Evolutionary conservation across 208 protist genomes (phyloP).

Genomic region (Acanthamoeba healyi): DNA sequence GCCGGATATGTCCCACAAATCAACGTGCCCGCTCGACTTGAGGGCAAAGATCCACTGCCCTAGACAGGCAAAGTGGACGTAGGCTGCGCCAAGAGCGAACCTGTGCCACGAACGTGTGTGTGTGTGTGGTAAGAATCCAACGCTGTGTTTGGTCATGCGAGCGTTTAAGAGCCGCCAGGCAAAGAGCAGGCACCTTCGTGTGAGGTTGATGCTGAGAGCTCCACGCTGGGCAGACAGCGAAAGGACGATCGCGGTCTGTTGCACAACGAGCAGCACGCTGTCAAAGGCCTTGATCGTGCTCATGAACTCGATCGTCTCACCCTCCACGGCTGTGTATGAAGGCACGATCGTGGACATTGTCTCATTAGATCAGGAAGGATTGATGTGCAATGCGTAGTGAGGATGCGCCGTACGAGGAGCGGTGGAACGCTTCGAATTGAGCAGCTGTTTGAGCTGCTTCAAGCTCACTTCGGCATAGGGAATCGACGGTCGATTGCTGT

Average conservation of each 20-base stretch:
- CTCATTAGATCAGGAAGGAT: neutral
- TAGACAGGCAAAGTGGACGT: neutral
- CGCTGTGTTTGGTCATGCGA: too few species aligned
- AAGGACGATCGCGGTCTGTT: neutral
- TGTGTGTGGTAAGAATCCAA: too few species aligned
- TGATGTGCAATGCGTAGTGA: neutral
- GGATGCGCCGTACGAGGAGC: neutral
- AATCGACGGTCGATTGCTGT: neutral
- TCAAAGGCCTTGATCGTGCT: neutral
- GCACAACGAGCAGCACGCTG: neutral
- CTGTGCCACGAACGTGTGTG: too few species aligned
- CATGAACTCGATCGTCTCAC: neutral
- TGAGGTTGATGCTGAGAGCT: neutral
- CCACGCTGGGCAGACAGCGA: neutral
- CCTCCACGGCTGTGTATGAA: neutral
- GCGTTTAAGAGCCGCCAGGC: too few species aligned
- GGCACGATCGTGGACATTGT: too few species aligned
- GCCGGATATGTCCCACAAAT: neutral
- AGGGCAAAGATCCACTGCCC: slow-evolving; percentile 1
- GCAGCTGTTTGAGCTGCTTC: slow-evolving; percentile 10
- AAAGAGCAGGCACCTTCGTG: neutral
- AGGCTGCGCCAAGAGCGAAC: neutral
- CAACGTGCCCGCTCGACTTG: slow-evolving; percentile 6
- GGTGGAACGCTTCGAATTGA: neutral
- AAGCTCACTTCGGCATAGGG: neutral